phyloP scores from a whole-genome alignment of 1,139 yeast species.

The Torulaspora pretoriensis region DNA sequence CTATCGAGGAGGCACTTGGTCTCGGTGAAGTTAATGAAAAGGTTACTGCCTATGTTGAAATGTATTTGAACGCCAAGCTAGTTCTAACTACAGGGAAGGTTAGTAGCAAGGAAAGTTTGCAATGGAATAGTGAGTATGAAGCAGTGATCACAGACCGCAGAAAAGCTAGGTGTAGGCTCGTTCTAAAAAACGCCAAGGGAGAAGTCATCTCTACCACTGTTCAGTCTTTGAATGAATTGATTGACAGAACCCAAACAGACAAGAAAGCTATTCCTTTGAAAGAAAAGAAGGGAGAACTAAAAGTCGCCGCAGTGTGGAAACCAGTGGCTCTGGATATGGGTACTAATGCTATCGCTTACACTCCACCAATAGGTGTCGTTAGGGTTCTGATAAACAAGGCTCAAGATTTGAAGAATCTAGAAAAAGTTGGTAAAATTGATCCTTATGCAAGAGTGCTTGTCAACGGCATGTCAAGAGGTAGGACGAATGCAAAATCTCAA shows the following conservation, averaged over 20 bases:
- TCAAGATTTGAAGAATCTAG: conserved; percentile 72
- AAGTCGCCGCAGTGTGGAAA: conserved; percentile 72
- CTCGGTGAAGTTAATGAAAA: conserved; percentile 39
- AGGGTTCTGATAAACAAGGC: conserved; percentile 72
- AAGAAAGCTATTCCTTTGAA: conserved; percentile 69
- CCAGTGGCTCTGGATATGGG: conserved; percentile 71
- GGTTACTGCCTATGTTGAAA: conserved; percentile 65
- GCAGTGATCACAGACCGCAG: conserved; percentile 71
- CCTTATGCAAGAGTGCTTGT: conserved; percentile 82
- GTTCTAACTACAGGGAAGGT: conserved; percentile 53
- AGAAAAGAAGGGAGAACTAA: conserved; percentile 64
- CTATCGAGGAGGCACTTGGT: conserved; percentile 30
- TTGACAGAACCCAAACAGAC: conserved; percentile 75
- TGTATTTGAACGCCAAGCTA: conserved; percentile 58
- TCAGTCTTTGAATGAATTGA: conserved; percentile 62
- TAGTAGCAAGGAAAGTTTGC: conserved; percentile 64
- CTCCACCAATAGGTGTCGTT: conserved; percentile 89
- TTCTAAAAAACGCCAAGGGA: conserved; percentile 62
- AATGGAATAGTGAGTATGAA: conserved; percentile 64
- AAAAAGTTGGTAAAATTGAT: conserved; percentile 83
- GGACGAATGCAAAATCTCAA: conserved; percentile 69
- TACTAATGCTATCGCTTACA: conserved; percentile 71
- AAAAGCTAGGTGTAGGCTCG: conserved; percentile 59
- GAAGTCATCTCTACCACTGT: conserved; percentile 58
- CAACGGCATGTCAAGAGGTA: conserved; percentile 69